Percentiles rank a stretch among this genome's conserved stretches.
Conservation (phyloP, 345 rosid species). For the Toxicodendron radicans region DNA sequence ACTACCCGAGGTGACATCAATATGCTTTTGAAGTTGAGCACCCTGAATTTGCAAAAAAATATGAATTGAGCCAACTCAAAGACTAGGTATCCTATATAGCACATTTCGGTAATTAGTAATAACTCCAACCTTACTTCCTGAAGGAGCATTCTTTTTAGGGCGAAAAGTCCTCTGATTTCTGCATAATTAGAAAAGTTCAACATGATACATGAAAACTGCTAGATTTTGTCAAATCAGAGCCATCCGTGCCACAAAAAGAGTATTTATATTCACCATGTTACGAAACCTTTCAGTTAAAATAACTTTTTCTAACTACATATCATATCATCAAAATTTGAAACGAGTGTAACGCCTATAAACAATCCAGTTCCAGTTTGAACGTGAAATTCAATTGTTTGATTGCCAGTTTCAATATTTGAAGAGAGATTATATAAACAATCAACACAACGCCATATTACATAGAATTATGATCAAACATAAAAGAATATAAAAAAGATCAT, state of each 20-base stretch:
- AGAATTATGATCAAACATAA: neutral
- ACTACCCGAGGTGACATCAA: slow-evolving; percentile 71
- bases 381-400: neutral
- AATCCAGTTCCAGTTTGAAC: neutral
- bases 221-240: neutral
- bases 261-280: neutral
- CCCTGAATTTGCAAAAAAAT: slow-evolving; percentile 39
- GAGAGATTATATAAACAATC: neutral
- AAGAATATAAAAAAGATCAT: neutral
- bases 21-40: slow-evolving; percentile 64
- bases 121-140: slow-evolving; percentile 57
- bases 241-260: neutral
- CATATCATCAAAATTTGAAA: neutral
- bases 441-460: neutral
- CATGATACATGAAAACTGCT: neutral
- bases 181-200: slow-evolving; percentile 6
- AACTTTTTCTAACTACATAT: neutral
- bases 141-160: slow-evolving; percentile 69
- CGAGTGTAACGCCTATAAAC: neutral
- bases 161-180: slow-evolving; percentile 76
- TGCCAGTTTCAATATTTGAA: neutral
- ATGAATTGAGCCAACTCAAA: neutral
- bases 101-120: neutral
- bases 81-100: neutral
- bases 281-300: neutral